Percentiles rank a stretch among this genome's conserved stretches.
Evolutionary conservation across 805 yeast genomes (phyloP).

Genomic region (Debaryomyces castellii): DNA sequence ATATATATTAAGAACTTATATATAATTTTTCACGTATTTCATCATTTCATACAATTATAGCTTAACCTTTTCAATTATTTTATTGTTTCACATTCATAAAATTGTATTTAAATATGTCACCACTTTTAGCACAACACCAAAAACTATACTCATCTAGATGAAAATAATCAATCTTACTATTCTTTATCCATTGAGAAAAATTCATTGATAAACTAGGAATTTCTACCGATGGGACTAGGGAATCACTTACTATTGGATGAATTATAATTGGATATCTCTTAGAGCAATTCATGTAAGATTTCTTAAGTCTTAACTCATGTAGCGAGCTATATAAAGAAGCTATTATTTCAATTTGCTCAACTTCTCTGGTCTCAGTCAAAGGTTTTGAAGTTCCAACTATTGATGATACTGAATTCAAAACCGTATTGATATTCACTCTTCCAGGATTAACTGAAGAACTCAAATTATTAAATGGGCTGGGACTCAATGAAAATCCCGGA

Average conservation of each 20-base stretch:
- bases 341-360: slow-evolving; percentile 25
- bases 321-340: slow-evolving; percentile 33
- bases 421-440: slow-evolving; percentile 23
- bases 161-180: slow-evolving; percentile 36
- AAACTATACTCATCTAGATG: slow-evolving; percentile 26
- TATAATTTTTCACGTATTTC: slow-evolving; percentile 1
- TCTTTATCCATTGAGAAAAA: slow-evolving; percentile 28
- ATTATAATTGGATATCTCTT: slow-evolving; percentile 22
- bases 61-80: neutral
- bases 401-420: slow-evolving; percentile 11
- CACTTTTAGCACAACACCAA: slow-evolving; percentile 40
- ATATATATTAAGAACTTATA: neutral
- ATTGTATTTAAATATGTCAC: slow-evolving; percentile 39
- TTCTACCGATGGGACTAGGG: slow-evolving; percentile 37
- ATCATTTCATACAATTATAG: neutral
- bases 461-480: slow-evolving; percentile 1
- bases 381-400: slow-evolving; percentile 1
- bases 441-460: slow-evolving; percentile 5
- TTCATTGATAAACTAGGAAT: slow-evolving; percentile 35
- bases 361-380: slow-evolving; percentile 2
- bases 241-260: slow-evolving; percentile 38
- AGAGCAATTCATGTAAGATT: slow-evolving; percentile 23
- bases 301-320: slow-evolving; percentile 32
- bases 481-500: slow-evolving; percentile 1
- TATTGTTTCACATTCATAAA: neutral